Conservation (phyloP, 2,329 filamentous ascomycete species). For the Tolypocladium ophioglossoides region DNA sequence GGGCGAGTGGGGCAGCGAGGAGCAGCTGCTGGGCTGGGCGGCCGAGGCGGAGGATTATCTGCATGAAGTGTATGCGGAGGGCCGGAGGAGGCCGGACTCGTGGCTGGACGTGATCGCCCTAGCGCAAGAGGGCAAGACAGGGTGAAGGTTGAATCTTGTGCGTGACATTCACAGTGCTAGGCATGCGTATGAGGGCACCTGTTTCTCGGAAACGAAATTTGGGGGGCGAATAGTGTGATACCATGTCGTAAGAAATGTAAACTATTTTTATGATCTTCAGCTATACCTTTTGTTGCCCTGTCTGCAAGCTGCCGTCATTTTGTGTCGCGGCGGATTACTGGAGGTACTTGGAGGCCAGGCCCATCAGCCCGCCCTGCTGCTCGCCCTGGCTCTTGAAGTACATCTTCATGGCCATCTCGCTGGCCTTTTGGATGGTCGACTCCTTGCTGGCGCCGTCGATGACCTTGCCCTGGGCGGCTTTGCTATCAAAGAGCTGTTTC, state of each 20-base stretch:
- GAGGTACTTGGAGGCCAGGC: conserved; percentile 38
- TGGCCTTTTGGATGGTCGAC: conserved; percentile 66
- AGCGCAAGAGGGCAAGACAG: conserved; percentile 7
- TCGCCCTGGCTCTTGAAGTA: conserved; percentile 68
- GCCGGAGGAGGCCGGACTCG: conserved; percentile 37
- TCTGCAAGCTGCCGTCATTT: neutral
- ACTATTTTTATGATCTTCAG: too few relatives aligned
- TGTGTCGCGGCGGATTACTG: neutral
- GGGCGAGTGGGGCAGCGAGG: conserved; percentile 57
- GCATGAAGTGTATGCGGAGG: conserved; percentile 33
- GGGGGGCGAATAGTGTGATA: neutral
- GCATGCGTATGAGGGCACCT: too few relatives aligned
- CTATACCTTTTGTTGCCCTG: neutral
- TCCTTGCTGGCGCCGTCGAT: conserved; percentile 61
- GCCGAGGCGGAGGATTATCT: conserved; percentile 46
- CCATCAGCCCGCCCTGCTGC: conserved; percentile 28
- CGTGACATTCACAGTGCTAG: neutral
- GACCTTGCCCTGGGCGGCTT: conserved; percentile 42
- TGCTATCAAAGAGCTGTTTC: conserved; percentile 47
- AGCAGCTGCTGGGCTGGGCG: conserved; percentile 51
- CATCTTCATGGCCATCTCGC: conserved; percentile 82
- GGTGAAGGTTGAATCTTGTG: too few relatives aligned
- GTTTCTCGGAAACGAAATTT: neutral
- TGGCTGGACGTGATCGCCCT: conserved; percentile 48
- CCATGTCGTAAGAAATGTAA: neutral